These are phyloP conservation scores for Kingdonia uniflora DNA, from an alignment of 164 flowering plant genomes.

Conservation along the genomic window DNA sequence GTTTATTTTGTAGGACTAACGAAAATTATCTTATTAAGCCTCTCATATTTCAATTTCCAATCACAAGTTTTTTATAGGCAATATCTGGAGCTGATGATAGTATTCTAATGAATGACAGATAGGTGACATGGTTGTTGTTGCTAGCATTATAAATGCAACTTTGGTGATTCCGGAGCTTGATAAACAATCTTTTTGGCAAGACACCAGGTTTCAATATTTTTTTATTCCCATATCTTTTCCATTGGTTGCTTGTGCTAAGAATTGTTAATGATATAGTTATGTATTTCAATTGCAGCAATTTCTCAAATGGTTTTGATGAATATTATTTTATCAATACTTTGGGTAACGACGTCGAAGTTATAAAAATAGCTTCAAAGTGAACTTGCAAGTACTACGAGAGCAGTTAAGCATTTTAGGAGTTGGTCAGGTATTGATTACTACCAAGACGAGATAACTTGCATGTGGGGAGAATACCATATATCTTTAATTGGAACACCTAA, in stretches of 20 bases:
- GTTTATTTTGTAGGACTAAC: not conserved
- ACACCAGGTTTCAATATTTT: constrained; percentile 52
- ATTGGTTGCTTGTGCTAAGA: not conserved
- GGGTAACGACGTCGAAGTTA: constrained; percentile 60
- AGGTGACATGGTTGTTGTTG: constrained; percentile 97
- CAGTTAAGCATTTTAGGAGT: constrained; percentile 74
- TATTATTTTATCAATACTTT: constrained; percentile 64
- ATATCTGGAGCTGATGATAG: not conserved
- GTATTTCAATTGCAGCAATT: constrained; percentile 59
- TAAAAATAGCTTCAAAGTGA: constrained; percentile 78
- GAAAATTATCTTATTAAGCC: not conserved
- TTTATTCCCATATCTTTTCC: not conserved
- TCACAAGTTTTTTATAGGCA: no score
- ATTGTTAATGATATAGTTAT: not conserved
- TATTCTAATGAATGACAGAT: constrained; percentile 42
- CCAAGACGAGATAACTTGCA: constrained; percentile 56
- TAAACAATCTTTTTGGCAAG: constrained; percentile 92
- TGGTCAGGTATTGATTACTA: constrained; percentile 94
- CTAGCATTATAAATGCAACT: constrained; percentile 86
- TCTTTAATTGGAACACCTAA: not conserved
- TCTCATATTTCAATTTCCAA: no score
- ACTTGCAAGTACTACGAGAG: constrained; percentile 40
- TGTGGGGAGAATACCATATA: constrained; percentile 86
- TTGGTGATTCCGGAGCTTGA: constrained; percentile 93
- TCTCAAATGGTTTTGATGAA: constrained; percentile 91